Base-by-base conservation (phyloP, 2,329 filamentous ascomycete genomes). In the Penicillium rolfsii region DNA sequence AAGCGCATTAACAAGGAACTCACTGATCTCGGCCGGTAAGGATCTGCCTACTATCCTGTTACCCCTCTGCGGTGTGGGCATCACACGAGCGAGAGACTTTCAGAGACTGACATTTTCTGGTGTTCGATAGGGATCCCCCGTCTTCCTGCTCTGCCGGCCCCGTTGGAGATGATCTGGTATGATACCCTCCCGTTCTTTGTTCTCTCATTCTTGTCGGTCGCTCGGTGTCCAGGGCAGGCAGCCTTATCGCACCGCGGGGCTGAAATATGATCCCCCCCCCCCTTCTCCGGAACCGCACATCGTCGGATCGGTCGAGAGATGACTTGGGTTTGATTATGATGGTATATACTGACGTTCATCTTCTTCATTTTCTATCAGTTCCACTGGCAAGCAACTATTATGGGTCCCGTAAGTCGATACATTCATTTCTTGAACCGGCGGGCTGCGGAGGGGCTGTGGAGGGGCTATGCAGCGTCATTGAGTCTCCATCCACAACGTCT, bases 341-440 rank as follows among this genome's bases (percentile, higher is more conserved):
- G 24, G 19, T 22, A 36, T 38, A 54, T 57, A 67, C 69, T 71
- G 59, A 73, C 75, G 74, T 67, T 75, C 73, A 26, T 38, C 49
- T 71, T 70, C 19, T 70, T 57, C 71, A 70, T 71, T 56, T 60
- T 24, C 73, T 53, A 1, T 52, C 73, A 99, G 94, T 99, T 99
- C 79, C 95, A 98, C 88, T 99, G 95, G 95, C 95, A 99, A 89
- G 95, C 95, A 75, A 99, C 95, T 56, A 99, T 99, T 79, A 99
- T 99, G 95, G 95, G 95, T 81, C 95, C 95, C 79, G 92, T 96
- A 88, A 88, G 91, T 88, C 60, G 55, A 71, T 61, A 64, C 74
- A 28, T 33, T 36, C 28, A 16, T 35, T 14, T 5, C 5, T 33
- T 41, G 24, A 22, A 33, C 8, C n/a, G 48, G 28, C 48, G 16